Base-by-base conservation (phyloP, 2,329 filamentous ascomycete species). In the Diplodia sapinea region DNA sequence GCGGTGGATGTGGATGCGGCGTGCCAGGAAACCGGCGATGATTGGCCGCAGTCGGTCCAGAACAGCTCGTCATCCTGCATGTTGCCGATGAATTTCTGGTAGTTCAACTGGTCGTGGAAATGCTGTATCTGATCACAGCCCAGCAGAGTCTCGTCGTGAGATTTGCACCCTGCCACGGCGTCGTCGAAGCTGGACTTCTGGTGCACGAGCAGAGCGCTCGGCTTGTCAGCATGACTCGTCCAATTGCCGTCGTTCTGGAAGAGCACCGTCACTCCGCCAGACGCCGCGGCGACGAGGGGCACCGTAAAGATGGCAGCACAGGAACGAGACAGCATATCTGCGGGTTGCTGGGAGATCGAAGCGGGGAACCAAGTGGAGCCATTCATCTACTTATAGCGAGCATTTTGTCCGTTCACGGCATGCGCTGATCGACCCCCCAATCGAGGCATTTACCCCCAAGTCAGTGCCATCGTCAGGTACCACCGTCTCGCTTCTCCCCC, bases 211-310 rank as follows among this genome's bases (percentile, higher is more conserved):
- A 63, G 59, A 1, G 59, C 59, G 29, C 59, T 63, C 11, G 47
- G 59, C 26, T 47, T 63, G 0, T 63, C 59, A 12, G 59, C 59
- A 63, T 63, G 59, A 26, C 59, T 63, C 59, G 59, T 63, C 59
- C 43, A 63, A 26, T 63, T 63, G 47, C 59, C 59, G 23, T 63
- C 47, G 17, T 63, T 63, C n/a, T 63, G 59, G 59, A 63, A 63
- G 20, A 63, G 59, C 26, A 63, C 43, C 4, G 59, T 31, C 26
- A 51, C 59, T n/a, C 29, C 59, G 11, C n/a, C 23, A 11, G 59
- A 50, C 4, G 31, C 29, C 11, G 29, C 43, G 5, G 50, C 26
- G 11, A 20, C 38, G 20, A 17, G 15, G 33, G 59, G 43, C 15
- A 63, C 12, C 12, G 31, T 3, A 2, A 23, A 5, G 17, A 31